Evolutionary conservation across 1,284 basidiomycete genomes (phyloP), one percentile per base, ranked within the genome.

Genomic region (Peniophora sp.): DNA sequence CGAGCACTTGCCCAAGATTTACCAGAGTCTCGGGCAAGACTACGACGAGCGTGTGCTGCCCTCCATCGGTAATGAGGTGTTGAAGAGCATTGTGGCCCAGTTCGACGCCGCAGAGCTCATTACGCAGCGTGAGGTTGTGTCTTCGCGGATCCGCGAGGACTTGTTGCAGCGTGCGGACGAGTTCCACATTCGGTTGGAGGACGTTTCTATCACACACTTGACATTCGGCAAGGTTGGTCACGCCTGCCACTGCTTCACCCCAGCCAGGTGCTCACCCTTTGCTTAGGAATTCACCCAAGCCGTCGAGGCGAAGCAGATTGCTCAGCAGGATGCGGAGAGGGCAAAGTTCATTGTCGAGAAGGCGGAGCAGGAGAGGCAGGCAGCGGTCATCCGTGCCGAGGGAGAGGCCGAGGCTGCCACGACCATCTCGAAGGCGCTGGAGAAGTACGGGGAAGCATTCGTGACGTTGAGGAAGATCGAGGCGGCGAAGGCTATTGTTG

Each of bases 261-360:
- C 20, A 22, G 27, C 6, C 52, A 59, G n/a, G 49, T 24, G 36
- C 36, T 50, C 54, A 46, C 73, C 76, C 65, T 69, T 43, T 57
- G 51, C 46, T 17, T 55, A 89, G 87, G 86, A 90, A 78, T 90
- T 89, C 64, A 90, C 88, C 8, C 84, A 88, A 83, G 97, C 97
- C 34, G 97, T 99, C 15, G 97, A 99, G 73, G 95, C 96, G 54
- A 99, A 99, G 70, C 92, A 96, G 68, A 94, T 96, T 64, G 93
- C 92, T 22, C 93, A 95, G 65, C 93, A 96, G 78, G 90, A 97
- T 71, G 95, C 95, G 54, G 97, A 99, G 72, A 83, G 97, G 45
- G 96, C 96, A 56, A 98, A 97, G 70, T 99, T 99, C 69, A 91
- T 99, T 58, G 96, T 99, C 57, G 97, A 99, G 70, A 95, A 92